Evolutionary conservation across 192 early-diverging fungal genomes (phyloP).

Genomic region (Coemansia sp.): DNA sequence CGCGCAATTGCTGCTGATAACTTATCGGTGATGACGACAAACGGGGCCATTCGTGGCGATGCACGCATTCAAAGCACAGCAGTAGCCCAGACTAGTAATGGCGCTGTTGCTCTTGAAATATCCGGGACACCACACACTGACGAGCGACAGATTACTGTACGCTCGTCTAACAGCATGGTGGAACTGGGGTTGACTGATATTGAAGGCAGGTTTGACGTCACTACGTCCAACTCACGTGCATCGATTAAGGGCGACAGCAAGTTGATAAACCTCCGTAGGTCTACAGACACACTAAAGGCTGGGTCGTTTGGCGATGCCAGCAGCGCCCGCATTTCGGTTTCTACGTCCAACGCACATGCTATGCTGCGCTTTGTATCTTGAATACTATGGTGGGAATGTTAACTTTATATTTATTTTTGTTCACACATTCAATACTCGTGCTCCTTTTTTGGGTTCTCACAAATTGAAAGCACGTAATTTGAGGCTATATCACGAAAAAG

Average conservation of each 20-base stretch:
- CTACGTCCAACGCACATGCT: slow-evolving; percentile 19
- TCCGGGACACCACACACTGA: not conserved
- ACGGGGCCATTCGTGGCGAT: slow-evolving; percentile 19
- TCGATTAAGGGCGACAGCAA: slow-evolving; percentile 3
- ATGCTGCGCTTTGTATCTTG: slow-evolving; percentile 7
- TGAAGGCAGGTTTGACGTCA: slow-evolving; percentile 23
- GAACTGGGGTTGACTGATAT: slow-evolving; percentile 5
- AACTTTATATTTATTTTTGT: not conserved
- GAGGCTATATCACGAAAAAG: no score
- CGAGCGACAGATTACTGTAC: not conserved
- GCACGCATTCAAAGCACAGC: not conserved
- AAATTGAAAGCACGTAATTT: no score
- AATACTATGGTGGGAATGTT: not conserved
- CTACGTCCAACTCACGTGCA: slow-evolving; percentile 22
- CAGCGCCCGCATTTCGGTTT: slow-evolving; percentile 12
- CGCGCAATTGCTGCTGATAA: not conserved
- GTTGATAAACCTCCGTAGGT: not conserved
- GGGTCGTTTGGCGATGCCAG: slow-evolving; percentile 12
- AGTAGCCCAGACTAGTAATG: slow-evolving; percentile 8
- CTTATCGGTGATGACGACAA: slow-evolving; percentile 11
- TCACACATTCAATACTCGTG: not conserved
- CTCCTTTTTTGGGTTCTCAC: not conserved
- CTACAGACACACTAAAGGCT: slow-evolving; percentile 2
- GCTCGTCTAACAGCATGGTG: slow-evolving; percentile 19
- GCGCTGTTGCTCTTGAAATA: slow-evolving; percentile 3